Conservation (phyloP, 2,329 filamentous ascomycete genomes). For the Calonectria naviculata region DNA sequence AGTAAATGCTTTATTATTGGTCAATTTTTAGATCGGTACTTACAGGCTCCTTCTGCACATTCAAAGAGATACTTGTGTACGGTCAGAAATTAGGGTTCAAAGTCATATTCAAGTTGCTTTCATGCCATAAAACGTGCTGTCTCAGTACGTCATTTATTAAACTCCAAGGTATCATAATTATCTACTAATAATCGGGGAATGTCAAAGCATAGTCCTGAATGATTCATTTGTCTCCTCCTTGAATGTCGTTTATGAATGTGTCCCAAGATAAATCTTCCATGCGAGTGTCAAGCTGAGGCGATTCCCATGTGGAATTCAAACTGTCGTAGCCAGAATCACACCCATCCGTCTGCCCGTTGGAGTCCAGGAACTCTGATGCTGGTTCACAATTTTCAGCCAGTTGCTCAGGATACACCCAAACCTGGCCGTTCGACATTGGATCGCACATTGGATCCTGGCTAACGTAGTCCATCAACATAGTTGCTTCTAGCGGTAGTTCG, state of each 20-base stretch:
- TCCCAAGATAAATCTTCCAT: not conserved
- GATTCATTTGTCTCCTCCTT: not conserved
- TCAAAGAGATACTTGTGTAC: too few relatives aligned
- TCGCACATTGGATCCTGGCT: not conserved
- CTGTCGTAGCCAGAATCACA: not conserved
- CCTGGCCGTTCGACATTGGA: not conserved
- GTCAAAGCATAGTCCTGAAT: not conserved
- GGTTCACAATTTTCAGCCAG: not conserved
- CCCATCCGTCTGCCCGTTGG: too few relatives aligned
- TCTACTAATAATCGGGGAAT: not conserved
- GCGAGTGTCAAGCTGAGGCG: not conserved
- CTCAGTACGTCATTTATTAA: too few relatives aligned
- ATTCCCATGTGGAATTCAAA: not conserved
- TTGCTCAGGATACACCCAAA: not conserved
- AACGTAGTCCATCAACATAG: not conserved
- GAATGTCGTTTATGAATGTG: not conserved
- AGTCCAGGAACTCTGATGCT: too few relatives aligned
- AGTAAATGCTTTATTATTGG: too few relatives aligned
- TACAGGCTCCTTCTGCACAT: too few relatives aligned
- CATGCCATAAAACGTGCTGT: too few relatives aligned
- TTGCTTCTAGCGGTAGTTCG: not conserved
- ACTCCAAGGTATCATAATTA: not conserved
- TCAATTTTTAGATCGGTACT: too few relatives aligned
- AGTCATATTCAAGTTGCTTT: too few relatives aligned
- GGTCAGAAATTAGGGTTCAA: too few relatives aligned